phyloP scores from a whole-genome alignment of 140 eudicot genomes.

The Erigeron philadelphicus region DNA sequence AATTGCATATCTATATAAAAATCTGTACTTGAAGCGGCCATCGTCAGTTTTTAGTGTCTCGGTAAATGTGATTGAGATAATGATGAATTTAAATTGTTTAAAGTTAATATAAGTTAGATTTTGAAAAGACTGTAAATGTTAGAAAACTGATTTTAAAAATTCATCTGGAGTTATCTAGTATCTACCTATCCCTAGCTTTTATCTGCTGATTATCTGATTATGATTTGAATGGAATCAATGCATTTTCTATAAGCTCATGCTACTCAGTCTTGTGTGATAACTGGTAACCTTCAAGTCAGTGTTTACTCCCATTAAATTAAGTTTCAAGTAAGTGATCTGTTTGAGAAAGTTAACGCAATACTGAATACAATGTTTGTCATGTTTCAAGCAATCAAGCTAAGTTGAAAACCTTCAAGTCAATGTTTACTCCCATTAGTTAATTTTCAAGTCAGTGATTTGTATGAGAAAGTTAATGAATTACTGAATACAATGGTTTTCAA shows the following conservation, averaged over 20 bases:
- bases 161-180: neutral
- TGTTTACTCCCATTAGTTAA: too few relatives aligned
- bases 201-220: neutral
- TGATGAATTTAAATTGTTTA: neutral
- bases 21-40: neutral
- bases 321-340: neutral
- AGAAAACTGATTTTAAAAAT: neutral
- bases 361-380: neutral
- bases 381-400: neutral
- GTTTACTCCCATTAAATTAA: neutral
- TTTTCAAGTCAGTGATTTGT: neutral
- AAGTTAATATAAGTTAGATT: neutral
- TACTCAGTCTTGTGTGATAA: too few relatives aligned
- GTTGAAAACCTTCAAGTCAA: neutral
- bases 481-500: neutral
- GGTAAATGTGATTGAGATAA: neutral
- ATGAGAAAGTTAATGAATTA: neutral
- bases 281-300: neutral
- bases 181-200: neutral
- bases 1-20: neutral
- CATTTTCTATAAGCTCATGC: too few relatives aligned
- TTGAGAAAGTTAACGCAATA: neutral
- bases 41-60: neutral
- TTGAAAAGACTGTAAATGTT: slow-evolving; percentile 1
- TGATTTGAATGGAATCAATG: too few relatives aligned